phyloP scores from a whole-genome alignment of 2,329 filamentous ascomycete species.

The Magnaporthales sp. region DNA sequence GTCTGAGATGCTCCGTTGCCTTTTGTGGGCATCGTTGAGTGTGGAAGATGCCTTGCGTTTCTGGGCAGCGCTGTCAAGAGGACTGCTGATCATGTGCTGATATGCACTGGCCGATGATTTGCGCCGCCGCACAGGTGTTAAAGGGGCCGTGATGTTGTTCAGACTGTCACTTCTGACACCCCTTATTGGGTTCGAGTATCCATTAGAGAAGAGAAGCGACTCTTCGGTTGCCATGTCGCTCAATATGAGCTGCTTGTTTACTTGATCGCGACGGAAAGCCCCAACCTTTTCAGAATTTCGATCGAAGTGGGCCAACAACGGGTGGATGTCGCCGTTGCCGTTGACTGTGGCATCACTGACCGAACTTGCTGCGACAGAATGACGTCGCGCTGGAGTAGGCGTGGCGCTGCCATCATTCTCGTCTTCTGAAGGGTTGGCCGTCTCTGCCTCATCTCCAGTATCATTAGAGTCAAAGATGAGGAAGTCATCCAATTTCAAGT shows the following conservation, averaged over 20 bases:
- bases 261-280: constrained; percentile 65
- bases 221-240: constrained; percentile 53
- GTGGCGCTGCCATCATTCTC: constrained; percentile 38
- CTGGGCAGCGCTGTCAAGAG: constrained; percentile 36
- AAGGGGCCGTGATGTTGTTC: constrained; percentile 55
- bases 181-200: constrained; percentile 51
- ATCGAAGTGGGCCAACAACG: constrained; percentile 58
- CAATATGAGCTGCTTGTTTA: constrained; percentile 50
- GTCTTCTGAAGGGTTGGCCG: constrained; percentile 32
- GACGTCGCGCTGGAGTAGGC: constrained; percentile 40
- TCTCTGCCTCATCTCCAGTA: constrained; percentile 36
- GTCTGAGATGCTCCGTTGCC: constrained; percentile 51
- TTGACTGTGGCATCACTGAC: constrained; percentile 29
- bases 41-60: constrained; percentile 45
- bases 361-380: constrained; percentile 30
- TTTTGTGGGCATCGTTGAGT: constrained; percentile 39
- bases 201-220: constrained; percentile 52
- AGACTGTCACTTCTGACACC: constrained; percentile 59
- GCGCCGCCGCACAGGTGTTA: constrained; percentile 56
- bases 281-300: constrained; percentile 61
- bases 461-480: constrained; percentile 53
- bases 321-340: constrained; percentile 29
- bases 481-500: constrained; percentile 62
- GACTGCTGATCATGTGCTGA: constrained; percentile 36
- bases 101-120: constrained; percentile 24